These are phyloP conservation scores for Krasilnikovozyma curviuscula DNA, from an alignment of 768 basidiomycete species.

Conservation along the genomic window DNA sequence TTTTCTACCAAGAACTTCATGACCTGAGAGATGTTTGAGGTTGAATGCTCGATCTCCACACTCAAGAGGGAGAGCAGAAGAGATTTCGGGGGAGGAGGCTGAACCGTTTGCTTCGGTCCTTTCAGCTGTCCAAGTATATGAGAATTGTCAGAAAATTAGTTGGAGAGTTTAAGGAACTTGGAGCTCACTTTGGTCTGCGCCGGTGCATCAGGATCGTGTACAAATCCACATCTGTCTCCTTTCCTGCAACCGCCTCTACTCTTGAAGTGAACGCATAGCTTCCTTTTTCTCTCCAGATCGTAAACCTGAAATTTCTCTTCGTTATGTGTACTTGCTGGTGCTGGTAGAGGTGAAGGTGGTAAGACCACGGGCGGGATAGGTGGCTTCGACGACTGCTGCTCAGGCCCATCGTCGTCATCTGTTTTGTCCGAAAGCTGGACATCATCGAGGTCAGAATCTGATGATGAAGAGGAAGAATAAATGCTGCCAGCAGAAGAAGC, in stretches of 20 bases:
- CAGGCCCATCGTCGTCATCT: not conserved
- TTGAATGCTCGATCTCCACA: constrained; percentile 68
- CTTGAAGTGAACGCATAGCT: constrained; percentile 5
- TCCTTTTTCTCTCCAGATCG: not conserved
- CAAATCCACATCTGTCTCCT: constrained; percentile 2
- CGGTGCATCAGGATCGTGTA: not conserved
- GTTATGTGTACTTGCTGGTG: too few species aligned
- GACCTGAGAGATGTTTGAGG: constrained; percentile 81
- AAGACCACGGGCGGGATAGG: not conserved
- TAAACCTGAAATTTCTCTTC: too few species aligned
- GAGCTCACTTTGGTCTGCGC: too few species aligned
- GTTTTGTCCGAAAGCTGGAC: not conserved
- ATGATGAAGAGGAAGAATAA: not conserved
- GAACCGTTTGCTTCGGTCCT: too few species aligned
- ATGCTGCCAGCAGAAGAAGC: not conserved
- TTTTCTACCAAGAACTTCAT: constrained; percentile 80
- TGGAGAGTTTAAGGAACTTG: too few species aligned
- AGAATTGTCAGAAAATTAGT: too few species aligned
- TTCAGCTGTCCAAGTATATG: too few species aligned
- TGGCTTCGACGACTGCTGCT: not conserved
- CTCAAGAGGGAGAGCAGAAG: constrained; percentile 42
- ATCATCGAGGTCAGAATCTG: not conserved
- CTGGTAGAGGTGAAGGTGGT: not conserved
- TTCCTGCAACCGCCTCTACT: constrained; percentile 1
- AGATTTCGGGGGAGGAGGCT: not conserved